Evolutionary conservation across 2,329 filamentous ascomycete genomes (phyloP).

Genomic region (Albifimbria verrucaria): DNA sequence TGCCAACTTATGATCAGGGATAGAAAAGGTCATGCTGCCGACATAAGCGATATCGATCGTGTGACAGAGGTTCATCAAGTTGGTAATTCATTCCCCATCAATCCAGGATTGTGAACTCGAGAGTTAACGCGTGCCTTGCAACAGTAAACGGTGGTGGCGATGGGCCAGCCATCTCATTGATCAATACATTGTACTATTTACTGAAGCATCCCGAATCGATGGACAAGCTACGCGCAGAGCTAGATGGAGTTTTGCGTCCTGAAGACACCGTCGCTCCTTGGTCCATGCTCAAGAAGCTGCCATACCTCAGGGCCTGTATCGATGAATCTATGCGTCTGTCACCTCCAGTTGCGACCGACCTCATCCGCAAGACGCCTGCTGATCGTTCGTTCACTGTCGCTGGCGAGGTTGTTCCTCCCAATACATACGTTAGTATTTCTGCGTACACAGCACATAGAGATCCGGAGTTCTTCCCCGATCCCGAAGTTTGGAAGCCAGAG

Average conservation of each 20-base stretch:
- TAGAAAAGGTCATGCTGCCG: not conserved
- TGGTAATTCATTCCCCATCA: not conserved
- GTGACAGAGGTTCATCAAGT: not conserved
- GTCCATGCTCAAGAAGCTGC: conserved; percentile 47
- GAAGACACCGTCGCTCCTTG: conserved; percentile 44
- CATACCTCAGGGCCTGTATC: conserved; percentile 49
- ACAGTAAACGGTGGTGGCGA: conserved; percentile 51
- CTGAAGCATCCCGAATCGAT: conserved; percentile 41
- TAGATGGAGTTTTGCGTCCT: conserved; percentile 40
- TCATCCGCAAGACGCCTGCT: conserved; percentile 21
- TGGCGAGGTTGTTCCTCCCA: conserved; percentile 29
- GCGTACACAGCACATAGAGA: conserved; percentile 35
- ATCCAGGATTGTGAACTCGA: too few relatives aligned
- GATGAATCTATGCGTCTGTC: conserved; percentile 42
- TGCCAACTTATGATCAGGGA: not conserved
- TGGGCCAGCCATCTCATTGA: conserved; percentile 47
- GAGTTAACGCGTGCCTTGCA: conserved; percentile 49
- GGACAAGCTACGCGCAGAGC: conserved; percentile 37
- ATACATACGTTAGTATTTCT: conserved; percentile 36
- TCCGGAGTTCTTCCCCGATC: conserved; percentile 34
- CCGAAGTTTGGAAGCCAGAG: conserved; percentile 35
- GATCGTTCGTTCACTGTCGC: conserved; percentile 25
- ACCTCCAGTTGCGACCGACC: conserved; percentile 23
- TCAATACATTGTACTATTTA: conserved; percentile 50
- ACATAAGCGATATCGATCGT: not conserved